Percentiles rank a stretch among this genome's conserved stretches.
These are phyloP conservation scores for Ogataea kodamae DNA, from an alignment of 805 yeast genomes.

Conservation along the genomic window DNA sequence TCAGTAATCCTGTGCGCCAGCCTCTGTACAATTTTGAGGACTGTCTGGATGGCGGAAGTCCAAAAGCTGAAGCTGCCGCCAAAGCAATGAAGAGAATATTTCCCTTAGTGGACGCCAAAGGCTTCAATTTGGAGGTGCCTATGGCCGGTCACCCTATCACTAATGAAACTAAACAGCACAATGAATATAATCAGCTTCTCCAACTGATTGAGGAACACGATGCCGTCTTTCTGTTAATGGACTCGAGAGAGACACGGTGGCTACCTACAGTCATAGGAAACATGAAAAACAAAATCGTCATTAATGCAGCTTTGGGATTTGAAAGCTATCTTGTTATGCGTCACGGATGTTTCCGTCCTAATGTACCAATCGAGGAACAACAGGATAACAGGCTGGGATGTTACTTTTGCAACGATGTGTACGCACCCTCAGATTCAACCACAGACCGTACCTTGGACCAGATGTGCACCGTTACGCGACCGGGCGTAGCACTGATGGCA, in stretches of 20 bases:
- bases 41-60: constrained; percentile 66
- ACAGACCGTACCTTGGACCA: constrained; percentile 89
- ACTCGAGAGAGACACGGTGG: constrained; percentile 96
- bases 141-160: constrained; percentile 92
- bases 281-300: constrained; percentile 64
- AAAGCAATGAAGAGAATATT: constrained; percentile 64
- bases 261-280: constrained; percentile 84
- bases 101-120: constrained; percentile 69
- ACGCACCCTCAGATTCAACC: constrained; percentile 88
- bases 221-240: constrained; percentile 77
- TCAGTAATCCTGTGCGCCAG: constrained; percentile 94
- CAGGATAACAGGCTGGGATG: constrained; percentile 66
- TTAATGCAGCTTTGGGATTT: constrained; percentile 93
- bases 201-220: constrained; percentile 65
- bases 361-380: constrained; percentile 22
- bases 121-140: constrained; percentile 73
- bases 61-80: constrained; percentile 82
- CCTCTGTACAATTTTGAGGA: constrained; percentile 82
- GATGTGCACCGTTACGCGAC: constrained; percentile 98
- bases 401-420: constrained; percentile 93
- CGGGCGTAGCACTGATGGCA: constrained; percentile 90
- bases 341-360: constrained; percentile 57
- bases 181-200: constrained; percentile 51
- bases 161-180: constrained; percentile 46
- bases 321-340: constrained; percentile 92